phyloP scores from a whole-genome alignment of 2,329 filamentous ascomycete species.

The Trichoderma cornu-damae region DNA sequence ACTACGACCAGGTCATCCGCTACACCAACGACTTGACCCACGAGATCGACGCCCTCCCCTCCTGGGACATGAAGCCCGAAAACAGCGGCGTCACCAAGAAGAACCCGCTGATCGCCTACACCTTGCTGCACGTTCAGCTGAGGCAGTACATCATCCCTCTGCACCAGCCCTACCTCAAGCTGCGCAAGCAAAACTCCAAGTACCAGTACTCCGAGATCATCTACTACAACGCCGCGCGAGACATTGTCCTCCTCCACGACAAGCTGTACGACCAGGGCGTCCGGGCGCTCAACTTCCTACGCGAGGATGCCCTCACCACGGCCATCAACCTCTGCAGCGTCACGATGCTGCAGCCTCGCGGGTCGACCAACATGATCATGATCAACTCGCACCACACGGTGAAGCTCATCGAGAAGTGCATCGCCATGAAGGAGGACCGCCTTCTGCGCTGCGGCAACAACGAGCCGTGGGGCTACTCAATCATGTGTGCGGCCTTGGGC shows the following conservation, averaged over 20 bases:
- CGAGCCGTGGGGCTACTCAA: conserved; percentile 60
- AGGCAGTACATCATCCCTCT: conserved; percentile 58
- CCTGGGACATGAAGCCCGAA: conserved; percentile 44
- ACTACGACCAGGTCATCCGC: conserved; percentile 57
- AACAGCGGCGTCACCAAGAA: conserved; percentile 39
- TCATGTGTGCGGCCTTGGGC: conserved; percentile 57
- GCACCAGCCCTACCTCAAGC: conserved; percentile 56
- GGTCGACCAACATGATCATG: conserved; percentile 58
- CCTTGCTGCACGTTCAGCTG: conserved; percentile 55
- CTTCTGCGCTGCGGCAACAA: conserved; percentile 58
- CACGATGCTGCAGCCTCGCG: conserved; percentile 54
- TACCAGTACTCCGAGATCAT: conserved; percentile 60
- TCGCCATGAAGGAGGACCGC: conserved; percentile 56
- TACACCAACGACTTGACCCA: conserved; percentile 58
- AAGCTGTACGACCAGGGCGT: conserved; percentile 55
- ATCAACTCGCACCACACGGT: conserved; percentile 56
- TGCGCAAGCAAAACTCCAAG: conserved; percentile 55
- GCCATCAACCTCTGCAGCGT: conserved; percentile 58
- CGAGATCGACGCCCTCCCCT: conserved; percentile 55
- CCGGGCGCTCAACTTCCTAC: conserved; percentile 54
- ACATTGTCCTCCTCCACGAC: conserved; percentile 58
- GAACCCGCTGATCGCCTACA: conserved; percentile 55
- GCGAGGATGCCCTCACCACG: conserved; percentile 55
- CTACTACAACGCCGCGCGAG: conserved; percentile 58
- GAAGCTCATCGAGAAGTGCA: conserved; percentile 56